Evolutionary conservation across 2,329 filamentous ascomycete genomes (phyloP).

Genomic region (Amauroascus niger): DNA sequence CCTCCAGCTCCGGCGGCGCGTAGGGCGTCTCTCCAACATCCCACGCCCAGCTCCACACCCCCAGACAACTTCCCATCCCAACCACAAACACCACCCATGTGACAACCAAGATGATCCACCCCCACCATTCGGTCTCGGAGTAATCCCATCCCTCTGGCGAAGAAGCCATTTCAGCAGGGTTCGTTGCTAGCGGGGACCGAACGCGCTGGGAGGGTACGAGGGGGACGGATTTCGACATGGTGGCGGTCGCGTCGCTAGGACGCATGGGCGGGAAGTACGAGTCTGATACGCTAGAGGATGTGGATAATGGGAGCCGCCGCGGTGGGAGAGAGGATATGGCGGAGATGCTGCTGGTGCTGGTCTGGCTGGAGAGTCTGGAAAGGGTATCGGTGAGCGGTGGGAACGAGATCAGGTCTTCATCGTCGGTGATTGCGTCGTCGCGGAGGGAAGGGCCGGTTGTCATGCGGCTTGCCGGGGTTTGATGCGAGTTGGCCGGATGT

Average conservation of each 20-base stretch:
- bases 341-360: constrained; percentile 16
- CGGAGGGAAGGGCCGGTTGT: constrained; percentile 45
- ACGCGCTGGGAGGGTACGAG: constrained; percentile 31
- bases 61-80: constrained; percentile 91
- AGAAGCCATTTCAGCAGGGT: constrained; percentile 31
- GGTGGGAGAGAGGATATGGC: constrained; percentile 18
- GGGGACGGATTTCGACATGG: constrained; percentile 23
- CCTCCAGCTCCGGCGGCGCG: constrained; percentile 86
- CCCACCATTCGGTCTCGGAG: constrained; percentile 93
- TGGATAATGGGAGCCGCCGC: constrained; percentile 22
- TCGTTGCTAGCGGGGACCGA: constrained; percentile 27
- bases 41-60: constrained; percentile 98
- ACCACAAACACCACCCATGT: constrained; percentile 96
- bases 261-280: constrained; percentile 47
- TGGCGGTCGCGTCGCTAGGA: background rate
- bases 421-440: constrained; percentile 68
- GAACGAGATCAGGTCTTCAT: constrained; percentile 67
- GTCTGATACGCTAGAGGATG: constrained; percentile 49
- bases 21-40: constrained; percentile 94
- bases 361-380: constrained; percentile 32
- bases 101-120: constrained; percentile 79
- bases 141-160: constrained; percentile 68
- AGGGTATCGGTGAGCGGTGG: constrained; percentile 28
- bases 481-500: background rate
- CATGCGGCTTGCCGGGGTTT: constrained; percentile 19